Conservation (phyloP, 805 yeast genomes). For the Debaryomyces tyrocola region DNA sequence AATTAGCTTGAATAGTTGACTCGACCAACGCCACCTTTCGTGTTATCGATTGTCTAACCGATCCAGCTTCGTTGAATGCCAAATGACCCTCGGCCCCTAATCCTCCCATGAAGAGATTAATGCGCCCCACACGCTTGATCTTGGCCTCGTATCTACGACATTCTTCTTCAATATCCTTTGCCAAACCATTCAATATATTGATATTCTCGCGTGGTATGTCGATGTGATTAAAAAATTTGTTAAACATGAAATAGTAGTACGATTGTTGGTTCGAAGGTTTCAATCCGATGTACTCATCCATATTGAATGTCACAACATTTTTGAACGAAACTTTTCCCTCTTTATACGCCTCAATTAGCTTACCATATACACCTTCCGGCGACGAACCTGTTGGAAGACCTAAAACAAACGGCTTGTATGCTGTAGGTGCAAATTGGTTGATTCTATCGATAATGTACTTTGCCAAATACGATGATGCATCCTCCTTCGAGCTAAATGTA, state of each 20-base stretch:
- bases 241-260: constrained; percentile 58
- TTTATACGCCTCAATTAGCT: constrained; percentile 44
- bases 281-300: constrained; percentile 60
- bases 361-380: constrained; percentile 54
- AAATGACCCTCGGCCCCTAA: constrained; percentile 63
- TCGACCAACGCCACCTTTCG: constrained; percentile 48
- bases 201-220: constrained; percentile 54
- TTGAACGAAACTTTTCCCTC: constrained; percentile 44
- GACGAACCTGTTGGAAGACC: constrained; percentile 66
- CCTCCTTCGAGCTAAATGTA: constrained; percentile 34
- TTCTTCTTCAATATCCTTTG: constrained; percentile 45
- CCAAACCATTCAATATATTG: constrained; percentile 54
- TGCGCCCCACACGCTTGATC: constrained; percentile 48
- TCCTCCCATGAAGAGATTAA: constrained; percentile 57
- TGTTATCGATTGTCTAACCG: constrained; percentile 44
- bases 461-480: constrained; percentile 47
- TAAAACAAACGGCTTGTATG: constrained; percentile 48
- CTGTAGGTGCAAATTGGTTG: constrained; percentile 45
- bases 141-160: constrained; percentile 49
- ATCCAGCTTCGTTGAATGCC: constrained; percentile 61
- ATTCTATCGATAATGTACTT: constrained; percentile 44
- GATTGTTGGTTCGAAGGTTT: constrained; percentile 49
- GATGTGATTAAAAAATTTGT: constrained; percentile 55
- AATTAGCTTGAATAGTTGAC: constrained; percentile 53
- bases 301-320: constrained; percentile 59